These are phyloP conservation scores for Thielaviopsis populi DNA, from an alignment of 2,329 filamentous ascomycete species.

Conservation along the genomic window DNA sequence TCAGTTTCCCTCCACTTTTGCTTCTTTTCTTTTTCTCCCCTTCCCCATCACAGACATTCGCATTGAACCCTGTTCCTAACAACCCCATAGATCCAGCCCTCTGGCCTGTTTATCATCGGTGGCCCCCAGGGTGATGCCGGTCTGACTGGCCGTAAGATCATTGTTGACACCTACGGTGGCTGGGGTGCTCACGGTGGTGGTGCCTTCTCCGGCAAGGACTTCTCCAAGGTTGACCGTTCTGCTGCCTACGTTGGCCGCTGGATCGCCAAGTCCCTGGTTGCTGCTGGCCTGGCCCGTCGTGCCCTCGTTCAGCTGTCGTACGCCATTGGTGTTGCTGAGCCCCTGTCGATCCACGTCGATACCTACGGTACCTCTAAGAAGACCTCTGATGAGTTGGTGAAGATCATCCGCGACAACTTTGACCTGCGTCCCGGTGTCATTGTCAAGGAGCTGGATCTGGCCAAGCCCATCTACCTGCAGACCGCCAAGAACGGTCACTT, in stretches of 20 bases:
- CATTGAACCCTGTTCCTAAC: slow-evolving; percentile 11
- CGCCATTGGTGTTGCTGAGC: slow-evolving; percentile 97
- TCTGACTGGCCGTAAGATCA: slow-evolving; percentile 97
- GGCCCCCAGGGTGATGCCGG: slow-evolving; percentile 97
- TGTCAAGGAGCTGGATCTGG: slow-evolving; percentile 89
- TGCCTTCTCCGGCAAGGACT: slow-evolving; percentile 99
- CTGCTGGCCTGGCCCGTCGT: slow-evolving; percentile 77
- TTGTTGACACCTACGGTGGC: slow-evolving; percentile 98
- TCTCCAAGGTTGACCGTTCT: slow-evolving; percentile 99
- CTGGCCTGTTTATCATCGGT: slow-evolving; percentile 96
- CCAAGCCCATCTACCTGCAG: slow-evolving; percentile 93
- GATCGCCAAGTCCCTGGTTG: slow-evolving; percentile 96
- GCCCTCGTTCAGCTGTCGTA: slow-evolving; percentile 96
- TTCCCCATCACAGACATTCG: neutral
- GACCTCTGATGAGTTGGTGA: slow-evolving; percentile 80
- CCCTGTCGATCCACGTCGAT: slow-evolving; percentile 94
- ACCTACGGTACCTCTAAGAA: slow-evolving; percentile 88
- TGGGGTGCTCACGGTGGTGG: slow-evolving; percentile 99
- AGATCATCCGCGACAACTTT: slow-evolving; percentile 93
- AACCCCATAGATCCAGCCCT: slow-evolving; percentile 65
- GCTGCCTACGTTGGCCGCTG: slow-evolving; percentile 94
- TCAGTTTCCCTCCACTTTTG: neutral
- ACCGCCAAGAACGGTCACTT: slow-evolving; percentile 99
- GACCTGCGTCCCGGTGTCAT: slow-evolving; percentile 97
- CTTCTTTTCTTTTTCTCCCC: neutral